Evolutionary conservation across 1,284 basidiomycete species (phyloP), one percentile per base, ranked within the genome.

Genomic region (Pseudozyma sp.): DNA sequence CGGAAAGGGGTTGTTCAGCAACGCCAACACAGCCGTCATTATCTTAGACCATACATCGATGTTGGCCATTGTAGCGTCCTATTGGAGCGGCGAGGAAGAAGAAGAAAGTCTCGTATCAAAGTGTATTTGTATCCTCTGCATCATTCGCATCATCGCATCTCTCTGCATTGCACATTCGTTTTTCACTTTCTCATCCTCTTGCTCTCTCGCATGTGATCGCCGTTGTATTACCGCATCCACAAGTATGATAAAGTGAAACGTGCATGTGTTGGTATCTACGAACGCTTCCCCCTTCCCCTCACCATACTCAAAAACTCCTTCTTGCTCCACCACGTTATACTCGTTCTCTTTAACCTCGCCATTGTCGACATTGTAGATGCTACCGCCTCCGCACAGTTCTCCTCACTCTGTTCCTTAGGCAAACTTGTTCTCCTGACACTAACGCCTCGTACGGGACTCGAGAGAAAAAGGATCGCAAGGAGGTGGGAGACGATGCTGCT

Each of bases 291-390:
- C 5, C 56, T n/a, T 1, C 43, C 50, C 1, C n/a, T 9, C 4
- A 65, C 55, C 58, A 70, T 60, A 5, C 11, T 7, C 16, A 70
- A 8, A 12, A 70, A 70, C 18, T 70, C 62, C 11, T 16, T 19
- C 21, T 71, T 71, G 5, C 25, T 40, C 10, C n/a, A 25, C 69
- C 69, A 71, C 11, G 14, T 39, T 11, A 71, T 53, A 1, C 54
- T 39, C 13, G 69, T 71, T 31, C 59, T 39, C 52, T 71, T 71
- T 4, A 66, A 14, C 21, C 69, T 39, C 0, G 52, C 69, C 42
- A 67, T 35, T 5, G 11, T 43, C 21, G 56, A 53, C 50, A 70
- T 45, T 1, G 8, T 0, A 2, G 6, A 38, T 5, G 49, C 62
- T 6, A 52, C 34, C 0, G 42, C 10, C 10, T 66, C 69, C 0